Conservation (phyloP, 2,329 filamentous ascomycete species). For the Fusarium haematococcum region DNA sequence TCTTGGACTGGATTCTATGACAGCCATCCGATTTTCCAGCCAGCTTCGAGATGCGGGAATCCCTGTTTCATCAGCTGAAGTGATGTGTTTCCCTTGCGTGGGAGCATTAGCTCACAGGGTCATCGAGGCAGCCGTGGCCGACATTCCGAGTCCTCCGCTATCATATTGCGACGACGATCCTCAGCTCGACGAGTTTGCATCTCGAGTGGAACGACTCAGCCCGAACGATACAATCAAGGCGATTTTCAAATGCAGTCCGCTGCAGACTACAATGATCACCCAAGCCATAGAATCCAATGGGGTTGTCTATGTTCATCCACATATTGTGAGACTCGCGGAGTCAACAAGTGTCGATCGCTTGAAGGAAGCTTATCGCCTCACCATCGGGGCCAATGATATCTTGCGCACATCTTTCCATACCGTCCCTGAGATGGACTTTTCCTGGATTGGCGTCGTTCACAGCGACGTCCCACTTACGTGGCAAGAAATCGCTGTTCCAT, state of each 20-base stretch:
- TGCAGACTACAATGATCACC: neutral
- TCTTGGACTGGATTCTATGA: neutral
- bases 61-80: neutral
- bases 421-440: neutral
- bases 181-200: neutral
- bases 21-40: neutral
- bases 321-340: neutral
- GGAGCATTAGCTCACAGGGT: neutral
- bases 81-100: neutral
- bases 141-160: neutral
- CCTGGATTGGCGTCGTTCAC: neutral
- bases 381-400: neutral
- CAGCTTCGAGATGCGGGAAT: neutral
- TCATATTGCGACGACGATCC: neutral
- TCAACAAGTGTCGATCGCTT: neutral
- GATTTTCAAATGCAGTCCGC: neutral
- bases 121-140: neutral
- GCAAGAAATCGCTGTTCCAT: neutral
- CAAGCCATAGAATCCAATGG: neutral
- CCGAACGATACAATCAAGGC: neutral
- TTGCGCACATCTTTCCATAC: neutral
- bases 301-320: neutral
- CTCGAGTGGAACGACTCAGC: neutral
- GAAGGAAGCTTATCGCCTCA: neutral
- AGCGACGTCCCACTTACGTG: neutral